A percentile compares a stretch with the other conserved stretches of the same genome.
Evolutionary conservation across 169 alveolate species (phyloP).

Genomic region (Plasmodium vinckei): DNA sequence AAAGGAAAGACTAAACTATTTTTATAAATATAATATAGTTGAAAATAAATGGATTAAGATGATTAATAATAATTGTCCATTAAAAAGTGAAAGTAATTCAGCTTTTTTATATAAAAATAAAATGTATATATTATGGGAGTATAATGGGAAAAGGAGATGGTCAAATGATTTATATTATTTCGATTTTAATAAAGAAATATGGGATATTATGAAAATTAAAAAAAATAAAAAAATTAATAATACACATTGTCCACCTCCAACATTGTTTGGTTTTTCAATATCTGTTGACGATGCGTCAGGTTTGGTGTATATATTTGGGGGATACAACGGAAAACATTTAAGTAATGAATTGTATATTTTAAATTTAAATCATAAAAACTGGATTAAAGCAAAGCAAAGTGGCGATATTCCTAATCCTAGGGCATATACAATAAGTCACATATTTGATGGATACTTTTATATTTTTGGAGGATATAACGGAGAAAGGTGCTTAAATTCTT

Average conservation of each 20-base stretch:
- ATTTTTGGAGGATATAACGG: slow-evolving; percentile 54
- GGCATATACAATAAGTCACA: slow-evolving; percentile 29
- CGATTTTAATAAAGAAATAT: slow-evolving; percentile 15
- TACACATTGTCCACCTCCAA: slow-evolving; percentile 12
- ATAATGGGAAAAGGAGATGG: slow-evolving; percentile 46
- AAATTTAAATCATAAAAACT: slow-evolving; percentile 13
- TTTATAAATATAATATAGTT: slow-evolving; percentile 38
- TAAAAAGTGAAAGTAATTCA: slow-evolving; percentile 42
- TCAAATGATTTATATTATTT: slow-evolving; percentile 36
- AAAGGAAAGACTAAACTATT: slow-evolving; percentile 24
- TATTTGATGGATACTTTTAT: slow-evolving; percentile 43
- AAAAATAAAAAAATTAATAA: slow-evolving; percentile 7
- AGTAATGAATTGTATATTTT: slow-evolving; percentile 37
- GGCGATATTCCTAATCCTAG: slow-evolving; percentile 47
- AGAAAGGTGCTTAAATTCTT: slow-evolving; percentile 12
- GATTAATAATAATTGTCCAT: slow-evolving; percentile 10
- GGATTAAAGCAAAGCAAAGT: slow-evolving; percentile 37
- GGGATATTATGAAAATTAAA: slow-evolving; percentile 23
- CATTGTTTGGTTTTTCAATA: slow-evolving; percentile 30
- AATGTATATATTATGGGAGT: slow-evolving; percentile 50
- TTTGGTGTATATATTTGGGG: slow-evolving; percentile 22
- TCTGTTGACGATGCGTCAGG: slow-evolving; percentile 28
- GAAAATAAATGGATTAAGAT: slow-evolving; percentile 47
- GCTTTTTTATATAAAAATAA: slow-evolving; percentile 41
- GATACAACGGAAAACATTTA: slow-evolving; percentile 27